Evolutionary conservation across 352 stramenopile genomes (phyloP).

Genomic region (Globisporangium abappressorium): DNA sequence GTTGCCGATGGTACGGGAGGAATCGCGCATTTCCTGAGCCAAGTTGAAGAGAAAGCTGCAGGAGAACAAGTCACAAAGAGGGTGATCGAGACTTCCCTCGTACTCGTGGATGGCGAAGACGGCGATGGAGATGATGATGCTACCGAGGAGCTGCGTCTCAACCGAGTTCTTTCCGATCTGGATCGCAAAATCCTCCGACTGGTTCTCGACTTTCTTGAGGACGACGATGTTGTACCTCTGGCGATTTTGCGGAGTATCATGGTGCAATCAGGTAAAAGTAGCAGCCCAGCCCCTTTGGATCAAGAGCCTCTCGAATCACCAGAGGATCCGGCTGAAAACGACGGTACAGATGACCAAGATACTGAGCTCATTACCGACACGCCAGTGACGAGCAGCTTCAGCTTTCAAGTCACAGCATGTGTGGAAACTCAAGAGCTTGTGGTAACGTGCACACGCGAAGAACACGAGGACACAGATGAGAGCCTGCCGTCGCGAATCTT

Average conservation of each 20-base stretch:
- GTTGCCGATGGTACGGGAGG: not conserved
- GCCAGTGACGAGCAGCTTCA: conserved; percentile 4
- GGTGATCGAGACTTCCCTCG: not conserved
- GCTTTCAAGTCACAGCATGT: conserved; percentile 3
- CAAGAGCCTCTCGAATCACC: not conserved
- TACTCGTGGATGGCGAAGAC: not conserved
- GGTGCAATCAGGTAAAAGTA: not conserved
- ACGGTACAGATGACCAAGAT: not conserved
- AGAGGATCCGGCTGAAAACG: not conserved
- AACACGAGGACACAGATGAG: not conserved
- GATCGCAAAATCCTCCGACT: conserved; percentile 4
- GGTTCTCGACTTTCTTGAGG: conserved; percentile 8
- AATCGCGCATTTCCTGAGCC: not conserved
- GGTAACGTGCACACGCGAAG: conserved; percentile 6
- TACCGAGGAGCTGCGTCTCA: not conserved
- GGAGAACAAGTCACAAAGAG: not conserved
- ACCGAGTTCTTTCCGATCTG: not conserved
- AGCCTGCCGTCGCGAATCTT: not conserved
- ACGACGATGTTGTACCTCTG: conserved; percentile 2
- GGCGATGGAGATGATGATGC: not conserved
- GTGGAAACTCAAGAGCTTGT: conserved; percentile 1
- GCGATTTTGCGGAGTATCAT: not conserved
- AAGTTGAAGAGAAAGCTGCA: not conserved
- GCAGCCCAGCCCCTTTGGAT: not conserved
- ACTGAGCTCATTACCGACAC: not conserved